Percentiles rank a stretch among this genome's conserved stretches.
Evolutionary conservation across 305 asterid genomes (phyloP).

Genomic region (Withania somnifera): DNA sequence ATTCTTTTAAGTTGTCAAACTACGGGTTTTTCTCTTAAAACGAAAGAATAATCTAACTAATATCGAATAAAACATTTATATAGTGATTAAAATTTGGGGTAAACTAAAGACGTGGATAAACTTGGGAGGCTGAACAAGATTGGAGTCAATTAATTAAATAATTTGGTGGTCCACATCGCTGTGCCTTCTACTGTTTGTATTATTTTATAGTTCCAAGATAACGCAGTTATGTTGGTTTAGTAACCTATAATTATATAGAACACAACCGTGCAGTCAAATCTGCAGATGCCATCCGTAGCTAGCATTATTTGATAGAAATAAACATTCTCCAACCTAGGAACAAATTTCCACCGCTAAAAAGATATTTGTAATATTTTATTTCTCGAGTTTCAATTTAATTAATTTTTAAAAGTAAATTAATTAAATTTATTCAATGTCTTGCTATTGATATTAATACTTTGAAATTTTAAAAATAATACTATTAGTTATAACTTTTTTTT

Average conservation of each 20-base stretch:
- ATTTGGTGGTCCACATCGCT: not conserved
- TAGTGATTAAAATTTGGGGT: not conserved
- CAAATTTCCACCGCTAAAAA: too few relatives aligned
- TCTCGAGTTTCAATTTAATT: too few relatives aligned
- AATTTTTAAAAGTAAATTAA: too few relatives aligned
- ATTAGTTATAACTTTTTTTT: too few relatives aligned
- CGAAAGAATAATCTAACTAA: not conserved
- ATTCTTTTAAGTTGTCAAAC: not conserved
- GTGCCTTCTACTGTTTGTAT: not conserved
- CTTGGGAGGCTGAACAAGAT: slow-evolving; percentile 6
- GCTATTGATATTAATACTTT: too few relatives aligned
- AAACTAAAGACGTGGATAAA: slow-evolving; percentile 1
- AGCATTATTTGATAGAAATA: too few relatives aligned
- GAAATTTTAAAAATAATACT: too few relatives aligned
- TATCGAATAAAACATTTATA: not conserved
- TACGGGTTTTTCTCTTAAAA: not conserved
- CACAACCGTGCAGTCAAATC: too few relatives aligned
- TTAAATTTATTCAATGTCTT: too few relatives aligned
- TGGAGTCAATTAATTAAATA: not conserved
- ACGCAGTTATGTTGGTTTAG: not conserved
- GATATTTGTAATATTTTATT: too few relatives aligned
- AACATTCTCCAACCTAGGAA: not conserved
- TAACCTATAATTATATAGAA: not conserved
- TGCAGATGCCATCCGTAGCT: not conserved
- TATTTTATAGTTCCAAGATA: not conserved